Evolutionary conservation across 805 yeast genomes (phyloP), one percentile per base, ranked within the genome.

Genomic region (Vanderwaltozyma tropicalis): DNA sequence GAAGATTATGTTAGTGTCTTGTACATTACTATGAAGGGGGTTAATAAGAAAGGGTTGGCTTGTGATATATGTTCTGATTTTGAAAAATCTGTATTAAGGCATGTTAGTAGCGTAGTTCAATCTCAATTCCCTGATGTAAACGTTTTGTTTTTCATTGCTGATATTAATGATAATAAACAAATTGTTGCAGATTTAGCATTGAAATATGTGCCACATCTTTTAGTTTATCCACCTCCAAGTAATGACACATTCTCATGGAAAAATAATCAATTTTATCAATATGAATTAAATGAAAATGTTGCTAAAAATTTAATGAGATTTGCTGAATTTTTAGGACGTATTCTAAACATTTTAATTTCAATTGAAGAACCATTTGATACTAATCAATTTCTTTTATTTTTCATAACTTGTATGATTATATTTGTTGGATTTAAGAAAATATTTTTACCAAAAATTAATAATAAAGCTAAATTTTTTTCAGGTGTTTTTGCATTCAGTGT

Each of bases 121-220:
- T 38, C 48, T 5, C 72, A 76, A 41, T 63, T 71, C 42, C 65
- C 71, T 1, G 53, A 56, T 5, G 52, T 48, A 42, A 54, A 62
- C 24, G 57, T 74, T 12, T 64, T 66, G 49, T 69, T 78, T 51
- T 62, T 67, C 27, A 59, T 64, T 30, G 69, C 73, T 11, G 88
- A 80, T 41, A 68, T 75, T 35, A 45, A 51, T 2, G 52, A 61
- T 2, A 77, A 77, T 46, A 41, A 59, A 10, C 49, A 54, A 3
- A 48, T 70, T 18, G 70, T 73, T 41, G 52, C 59, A 19, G 55
- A 59, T 9, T 47, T 78, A 37, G 54, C 61, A 3, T 49, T 81
- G 39, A 57, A 57, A 3, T 61, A 73, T 2, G 74, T 79, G 3
- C 92, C 94, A 1, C 78, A 74, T 41, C 46, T 79, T n/a, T 74